These are phyloP conservation scores for Aspergillus fijiensis DNA, from an alignment of 2,329 filamentous ascomycete genomes.

Conservation along the genomic window DNA sequence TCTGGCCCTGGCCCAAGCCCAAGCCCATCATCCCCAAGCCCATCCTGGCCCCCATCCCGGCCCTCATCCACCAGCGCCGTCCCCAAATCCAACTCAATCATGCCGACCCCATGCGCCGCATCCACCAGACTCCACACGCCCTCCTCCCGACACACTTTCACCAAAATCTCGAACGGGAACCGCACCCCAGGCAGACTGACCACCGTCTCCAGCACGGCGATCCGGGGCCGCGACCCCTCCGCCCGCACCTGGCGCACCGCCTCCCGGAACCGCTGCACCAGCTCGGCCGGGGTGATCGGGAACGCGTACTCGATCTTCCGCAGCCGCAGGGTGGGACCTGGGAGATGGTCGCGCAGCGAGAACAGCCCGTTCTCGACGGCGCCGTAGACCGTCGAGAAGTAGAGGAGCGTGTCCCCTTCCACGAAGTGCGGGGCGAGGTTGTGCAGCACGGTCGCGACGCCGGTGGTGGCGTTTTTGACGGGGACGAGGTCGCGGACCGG, in stretches of 20 bases:
- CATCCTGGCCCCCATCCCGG: not conserved
- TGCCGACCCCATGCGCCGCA: slow-evolving; percentile 80
- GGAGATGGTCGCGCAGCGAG: slow-evolving; percentile 68
- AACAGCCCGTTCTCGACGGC: slow-evolving; percentile 72
- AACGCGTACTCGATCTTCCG: slow-evolving; percentile 63
- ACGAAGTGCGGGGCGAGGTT: slow-evolving; percentile 62
- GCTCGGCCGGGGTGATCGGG: slow-evolving; percentile 67
- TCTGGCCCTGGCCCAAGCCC: too few species aligned
- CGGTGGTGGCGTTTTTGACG: slow-evolving; percentile 74
- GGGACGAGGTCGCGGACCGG: slow-evolving; percentile 69
- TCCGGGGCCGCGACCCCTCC: slow-evolving; percentile 42
- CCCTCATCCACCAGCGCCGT: not conserved
- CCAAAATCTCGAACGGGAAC: slow-evolving; percentile 72
- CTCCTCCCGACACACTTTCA: slow-evolving; percentile 62
- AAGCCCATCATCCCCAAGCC: too few species aligned
- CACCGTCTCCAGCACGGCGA: slow-evolving; percentile 78
- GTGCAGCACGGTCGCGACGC: slow-evolving; percentile 71
- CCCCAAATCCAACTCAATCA: slow-evolving; percentile 68
- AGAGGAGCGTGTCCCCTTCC: slow-evolving; percentile 69
- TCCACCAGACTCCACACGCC: slow-evolving; percentile 75
- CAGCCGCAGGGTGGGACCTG: slow-evolving; percentile 34
- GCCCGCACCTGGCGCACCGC: slow-evolving; percentile 56
- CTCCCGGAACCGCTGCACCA: slow-evolving; percentile 61
- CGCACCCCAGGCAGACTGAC: slow-evolving; percentile 74
- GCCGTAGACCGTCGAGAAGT: slow-evolving; percentile 77